Base-by-base conservation (phyloP, 176 grass and related monocot genomes). In the Triticum urartu region DNA sequence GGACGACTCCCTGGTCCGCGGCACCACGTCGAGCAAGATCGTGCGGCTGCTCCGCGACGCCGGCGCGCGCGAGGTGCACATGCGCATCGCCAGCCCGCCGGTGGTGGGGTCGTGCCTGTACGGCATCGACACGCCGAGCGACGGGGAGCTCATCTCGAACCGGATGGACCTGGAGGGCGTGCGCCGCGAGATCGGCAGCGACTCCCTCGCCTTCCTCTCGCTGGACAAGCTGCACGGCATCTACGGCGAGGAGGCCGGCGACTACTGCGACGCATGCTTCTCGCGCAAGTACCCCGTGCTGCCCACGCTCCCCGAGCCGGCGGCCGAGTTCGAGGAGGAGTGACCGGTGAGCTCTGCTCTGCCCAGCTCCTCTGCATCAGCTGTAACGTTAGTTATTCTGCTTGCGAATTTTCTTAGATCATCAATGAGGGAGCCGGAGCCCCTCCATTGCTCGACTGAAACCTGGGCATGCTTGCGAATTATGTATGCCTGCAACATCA, bases 1-100 rank as follows among this genome's bases (percentile, higher is more conserved):
- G 39, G 94, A 95, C 78, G 94, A 95, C 81, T 95, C 94, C 3
- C 87, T 95, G 66, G 94, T 95, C 24, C 89, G 94, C 3, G 94
- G 94, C 54, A 95, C 89, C 65, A 95, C 94, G 3, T 91, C 91
- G 24, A 89, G 90, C 84, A 93, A 93, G 89, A 93, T 95, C 78
- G 87, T 95, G 52, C 87, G 82, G 0, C 81, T 93, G 38, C 87
- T 95, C 68, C 88, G 87, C 39, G 89, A 89, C 52, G 81, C 84
- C 43, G 94, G 94, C 21, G 91, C 94, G 3, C 84, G 91, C 1
- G 89, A 95, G 87, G 94, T 95, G 77, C 94, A 95, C 77, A 91
- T 93, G 91, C 77, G 94, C 50, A 95, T 95, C 71, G 87, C 94
- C 7, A 88, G 91, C 84, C 94, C 94, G 1, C 94, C 91, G 1